Conservation (phyloP, 805 yeast species). For the Crinitomyces ghanaensis region DNA sequence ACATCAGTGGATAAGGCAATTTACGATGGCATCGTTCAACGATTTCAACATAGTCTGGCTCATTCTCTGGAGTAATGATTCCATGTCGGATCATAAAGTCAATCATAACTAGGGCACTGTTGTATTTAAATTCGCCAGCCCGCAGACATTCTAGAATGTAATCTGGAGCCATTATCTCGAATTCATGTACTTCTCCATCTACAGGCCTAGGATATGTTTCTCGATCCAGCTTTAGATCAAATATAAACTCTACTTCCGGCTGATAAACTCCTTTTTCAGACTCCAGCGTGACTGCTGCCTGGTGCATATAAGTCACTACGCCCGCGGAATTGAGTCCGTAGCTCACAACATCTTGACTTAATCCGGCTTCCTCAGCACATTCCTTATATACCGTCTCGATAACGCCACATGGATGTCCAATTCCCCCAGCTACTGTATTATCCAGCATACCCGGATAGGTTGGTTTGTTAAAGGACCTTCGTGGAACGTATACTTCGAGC, state of each 20-base stretch:
- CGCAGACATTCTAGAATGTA: slow-evolving; percentile 43
- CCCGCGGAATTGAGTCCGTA: slow-evolving; percentile 43
- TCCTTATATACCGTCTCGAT: slow-evolving; percentile 77
- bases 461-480: slow-evolving; percentile 63
- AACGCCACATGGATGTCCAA: slow-evolving; percentile 69
- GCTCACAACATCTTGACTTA: slow-evolving; percentile 41
- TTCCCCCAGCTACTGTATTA: slow-evolving; percentile 91
- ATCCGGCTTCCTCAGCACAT: slow-evolving; percentile 82
- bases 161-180: slow-evolving; percentile 47
- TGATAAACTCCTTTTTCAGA: slow-evolving; percentile 52
- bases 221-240: slow-evolving; percentile 51
- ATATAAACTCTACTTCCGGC: slow-evolving; percentile 79
- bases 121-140: slow-evolving; percentile 71
- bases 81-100: slow-evolving; percentile 90
- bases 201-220: slow-evolving; percentile 41
- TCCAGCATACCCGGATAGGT: slow-evolving; percentile 90
- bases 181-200: slow-evolving; percentile 70
- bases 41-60: slow-evolving; percentile 54
- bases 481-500: slow-evolving; percentile 59
- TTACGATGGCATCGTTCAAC: slow-evolving; percentile 50
- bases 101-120: slow-evolving; percentile 66
- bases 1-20: slow-evolving; percentile 53
- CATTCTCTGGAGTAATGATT: slow-evolving; percentile 48
- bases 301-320: slow-evolving; percentile 45
- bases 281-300: slow-evolving; percentile 22